A percentile compares a stretch with the other conserved stretches of the same genome.
Evolutionary conservation across 1,284 basidiomycete genomes (phyloP).

Genomic region (Porogramme epimiltina): DNA sequence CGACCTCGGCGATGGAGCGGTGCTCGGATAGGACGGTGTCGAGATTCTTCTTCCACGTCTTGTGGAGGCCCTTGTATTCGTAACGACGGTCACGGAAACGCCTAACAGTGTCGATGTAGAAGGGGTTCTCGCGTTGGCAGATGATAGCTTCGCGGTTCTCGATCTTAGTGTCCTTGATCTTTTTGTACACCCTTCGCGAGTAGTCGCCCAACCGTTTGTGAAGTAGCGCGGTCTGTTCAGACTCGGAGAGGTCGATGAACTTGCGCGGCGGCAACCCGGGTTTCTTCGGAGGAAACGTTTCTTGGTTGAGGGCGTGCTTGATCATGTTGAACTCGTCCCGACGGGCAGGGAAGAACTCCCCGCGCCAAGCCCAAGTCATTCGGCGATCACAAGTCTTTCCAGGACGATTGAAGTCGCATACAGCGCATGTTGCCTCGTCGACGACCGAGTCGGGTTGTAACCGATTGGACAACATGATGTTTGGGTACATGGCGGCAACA

Average conservation of each 20-base stretch:
- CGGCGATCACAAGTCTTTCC: constrained; percentile 94
- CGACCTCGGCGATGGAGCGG: constrained; percentile 80
- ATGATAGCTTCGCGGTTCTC: constrained; percentile 95
- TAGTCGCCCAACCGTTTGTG: constrained; percentile 99
- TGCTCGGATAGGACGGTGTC: constrained; percentile 74
- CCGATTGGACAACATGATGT: constrained; percentile 99
- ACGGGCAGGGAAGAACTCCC: constrained; percentile 98
- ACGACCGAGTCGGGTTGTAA: constrained; percentile 98
- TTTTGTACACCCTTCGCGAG: constrained; percentile 98
- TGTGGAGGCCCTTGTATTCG: constrained; percentile 98
- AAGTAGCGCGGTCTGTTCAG: constrained; percentile 90
- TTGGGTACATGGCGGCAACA: constrained; percentile 99
- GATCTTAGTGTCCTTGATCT: constrained; percentile 98
- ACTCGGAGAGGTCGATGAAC: constrained; percentile 83
- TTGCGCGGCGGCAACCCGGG: constrained; percentile 76
- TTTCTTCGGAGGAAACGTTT: constrained; percentile 85
- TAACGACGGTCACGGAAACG: constrained; percentile 98
- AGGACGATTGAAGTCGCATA: constrained; percentile 97
- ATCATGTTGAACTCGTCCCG: constrained; percentile 99
- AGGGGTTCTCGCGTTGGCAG: constrained; percentile 98
- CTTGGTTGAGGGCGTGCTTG: constrained; percentile 93
- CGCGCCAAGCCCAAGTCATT: constrained; percentile 98
- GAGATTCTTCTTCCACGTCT: constrained; percentile 99
- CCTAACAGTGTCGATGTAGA: constrained; percentile 99
- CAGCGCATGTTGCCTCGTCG: constrained; percentile 95